phyloP scores from a whole-genome alignment of 371 early-diverging fungal species.

The Entomophthora muscae region DNA sequence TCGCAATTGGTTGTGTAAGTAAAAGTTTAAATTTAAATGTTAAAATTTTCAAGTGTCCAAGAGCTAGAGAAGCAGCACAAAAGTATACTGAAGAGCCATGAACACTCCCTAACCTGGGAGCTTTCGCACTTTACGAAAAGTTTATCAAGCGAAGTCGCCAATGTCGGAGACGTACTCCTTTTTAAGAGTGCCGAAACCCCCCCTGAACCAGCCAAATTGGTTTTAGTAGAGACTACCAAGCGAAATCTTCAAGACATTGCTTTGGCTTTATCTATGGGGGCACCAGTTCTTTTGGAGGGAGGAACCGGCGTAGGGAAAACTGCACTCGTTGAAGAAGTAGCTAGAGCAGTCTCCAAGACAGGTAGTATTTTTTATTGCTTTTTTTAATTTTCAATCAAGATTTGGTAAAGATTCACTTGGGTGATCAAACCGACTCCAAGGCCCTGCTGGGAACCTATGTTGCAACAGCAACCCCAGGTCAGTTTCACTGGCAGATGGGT shows the following conservation, averaged over 20 bases:
- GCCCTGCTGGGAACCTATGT: conserved; percentile 95
- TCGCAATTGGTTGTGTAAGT: background rate
- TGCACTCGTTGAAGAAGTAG: conserved; percentile 77
- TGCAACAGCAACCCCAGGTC: conserved; percentile 77
- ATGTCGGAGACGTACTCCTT: conserved; percentile 11
- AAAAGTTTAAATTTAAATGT: background rate
- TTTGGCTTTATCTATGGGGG: conserved; percentile 65
- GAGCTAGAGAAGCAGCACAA: conserved; percentile 6
- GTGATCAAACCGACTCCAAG: conserved; percentile 97
- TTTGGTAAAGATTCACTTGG: conserved; percentile 91
- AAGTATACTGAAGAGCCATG: conserved; percentile 4
- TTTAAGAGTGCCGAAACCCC: background rate
- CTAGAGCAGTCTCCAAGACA: conserved; percentile 41
- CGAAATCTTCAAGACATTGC: conserved; percentile 56
- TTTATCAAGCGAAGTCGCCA: conserved; percentile 40
- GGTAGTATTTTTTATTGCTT: too few species aligned
- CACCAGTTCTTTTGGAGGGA: conserved; percentile 86
- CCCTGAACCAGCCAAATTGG: conserved; percentile 18
- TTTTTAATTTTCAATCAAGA: conserved; percentile 49
- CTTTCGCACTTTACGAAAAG: conserved; percentile 34
- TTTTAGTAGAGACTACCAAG: conserved; percentile 53
- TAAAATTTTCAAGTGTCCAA: background rate
- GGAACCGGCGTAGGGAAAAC: conserved; percentile 94
- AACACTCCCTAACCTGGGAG: conserved; percentile 14
- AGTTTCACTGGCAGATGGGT: conserved; percentile 93